Conservation (phyloP, 805 yeast species). For the Saturnispora bothae region DNA sequence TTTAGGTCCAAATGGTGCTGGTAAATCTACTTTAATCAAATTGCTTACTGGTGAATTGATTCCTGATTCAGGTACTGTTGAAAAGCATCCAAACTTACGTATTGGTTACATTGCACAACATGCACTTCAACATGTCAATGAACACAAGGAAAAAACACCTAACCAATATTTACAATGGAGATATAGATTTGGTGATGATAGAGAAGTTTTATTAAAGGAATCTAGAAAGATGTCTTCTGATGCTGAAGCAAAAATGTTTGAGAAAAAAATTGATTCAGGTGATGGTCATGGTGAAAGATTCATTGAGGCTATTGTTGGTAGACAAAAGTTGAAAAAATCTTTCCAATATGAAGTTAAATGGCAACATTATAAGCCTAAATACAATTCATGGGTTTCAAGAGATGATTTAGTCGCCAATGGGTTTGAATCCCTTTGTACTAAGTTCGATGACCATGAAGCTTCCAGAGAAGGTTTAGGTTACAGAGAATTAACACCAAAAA, state of each 20-base stretch:
- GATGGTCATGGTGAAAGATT: conserved; percentile 82
- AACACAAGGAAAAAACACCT: conserved; percentile 95
- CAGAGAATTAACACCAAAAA: conserved; percentile 86
- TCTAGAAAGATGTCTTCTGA: conserved; percentile 71
- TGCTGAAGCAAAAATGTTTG: conserved; percentile 68
- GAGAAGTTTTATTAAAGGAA: conserved; percentile 90
- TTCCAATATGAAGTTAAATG: conserved; percentile 97
- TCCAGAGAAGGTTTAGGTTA: conserved; percentile 98
- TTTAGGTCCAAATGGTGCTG: conserved; percentile 98
- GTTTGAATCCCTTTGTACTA: conserved; percentile 83
- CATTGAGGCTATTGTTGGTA: conserved; percentile 91
- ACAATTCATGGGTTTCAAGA: conserved; percentile 86
- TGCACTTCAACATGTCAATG: conserved; percentile 93
- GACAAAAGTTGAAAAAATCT: conserved; percentile 91
- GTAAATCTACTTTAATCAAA: conserved; percentile 92
- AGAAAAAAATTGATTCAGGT: conserved; percentile 62
- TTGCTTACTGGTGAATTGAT: conserved; percentile 84
- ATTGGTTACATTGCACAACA: conserved; percentile 98
- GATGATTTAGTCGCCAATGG: conserved; percentile 76
- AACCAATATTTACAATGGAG: conserved; percentile 98
- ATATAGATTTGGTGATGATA: conserved; percentile 94
- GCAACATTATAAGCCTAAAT: conserved; percentile 85
- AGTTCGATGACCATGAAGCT: conserved; percentile 98
- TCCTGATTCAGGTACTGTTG: conserved; percentile 82
- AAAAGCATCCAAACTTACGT: conserved; percentile 96